Evolutionary conservation across 495 filamentous ascomycete genomes (phyloP).

Genomic region (Aspergillus mulundensis): DNA sequence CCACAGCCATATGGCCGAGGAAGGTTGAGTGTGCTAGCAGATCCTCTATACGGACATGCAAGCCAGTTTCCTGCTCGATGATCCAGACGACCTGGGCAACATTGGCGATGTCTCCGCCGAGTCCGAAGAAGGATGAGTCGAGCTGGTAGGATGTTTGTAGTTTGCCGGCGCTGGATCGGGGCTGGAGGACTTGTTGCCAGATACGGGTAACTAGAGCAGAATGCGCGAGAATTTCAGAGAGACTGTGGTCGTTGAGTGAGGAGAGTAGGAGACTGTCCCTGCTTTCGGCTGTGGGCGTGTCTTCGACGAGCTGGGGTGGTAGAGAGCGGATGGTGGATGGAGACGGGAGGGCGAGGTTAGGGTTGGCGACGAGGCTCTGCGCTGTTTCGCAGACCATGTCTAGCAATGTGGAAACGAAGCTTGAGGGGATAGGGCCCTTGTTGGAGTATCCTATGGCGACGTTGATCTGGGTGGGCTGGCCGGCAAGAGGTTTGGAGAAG

Average conservation of each 20-base stretch:
- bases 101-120: conserved; percentile 51
- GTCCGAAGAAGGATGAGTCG: conserved; percentile 49
- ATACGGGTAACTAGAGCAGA: conserved; percentile 44
- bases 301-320: conserved; percentile 28
- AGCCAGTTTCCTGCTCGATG: conserved; percentile 44
- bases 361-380: conserved; percentile 41
- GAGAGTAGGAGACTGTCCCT: conserved; percentile 26
- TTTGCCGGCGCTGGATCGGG: conserved; percentile 14
- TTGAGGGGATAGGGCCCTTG: conserved; percentile 37
- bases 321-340: conserved; percentile 36
- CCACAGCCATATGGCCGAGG: conserved; percentile 46
- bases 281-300: conserved; percentile 25
- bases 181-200: conserved; percentile 49
- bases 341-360: conserved; percentile 40
- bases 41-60: conserved; percentile 47
- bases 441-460: conserved; percentile 44
- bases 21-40: conserved; percentile 47
- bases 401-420: conserved; percentile 42
- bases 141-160: conserved; percentile 33
- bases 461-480: conserved; percentile 36
- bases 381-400: conserved; percentile 48
- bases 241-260: conserved; percentile 38
- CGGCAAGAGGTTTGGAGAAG: conserved; percentile 36
- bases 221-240: conserved; percentile 44
- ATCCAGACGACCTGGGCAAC: conserved; percentile 47